Conservation (phyloP, 306 rosid species). For the Crataegus laevigata region DNA sequence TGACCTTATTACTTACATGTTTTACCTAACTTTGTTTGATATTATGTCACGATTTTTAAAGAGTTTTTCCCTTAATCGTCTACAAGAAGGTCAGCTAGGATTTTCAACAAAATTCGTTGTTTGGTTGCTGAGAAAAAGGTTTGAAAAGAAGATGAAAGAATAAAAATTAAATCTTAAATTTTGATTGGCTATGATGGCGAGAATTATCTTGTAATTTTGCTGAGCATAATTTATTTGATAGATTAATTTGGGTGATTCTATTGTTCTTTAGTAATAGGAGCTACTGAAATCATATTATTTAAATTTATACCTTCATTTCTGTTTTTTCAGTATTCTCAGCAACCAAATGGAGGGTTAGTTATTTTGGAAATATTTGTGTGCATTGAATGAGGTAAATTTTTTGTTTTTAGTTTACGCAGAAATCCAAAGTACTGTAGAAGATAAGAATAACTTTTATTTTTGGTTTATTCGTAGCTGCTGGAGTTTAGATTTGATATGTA, state of each 20-base stretch:
- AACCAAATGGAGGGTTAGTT: conserved; percentile 39
- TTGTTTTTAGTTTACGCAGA: background rate
- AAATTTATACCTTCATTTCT: conserved; percentile 8
- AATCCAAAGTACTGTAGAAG: background rate
- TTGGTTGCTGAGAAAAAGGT: conserved; percentile 13
- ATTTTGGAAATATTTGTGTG: conserved; percentile 33
- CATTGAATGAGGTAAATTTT: conserved; percentile 28
- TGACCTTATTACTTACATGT: background rate
- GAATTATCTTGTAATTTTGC: background rate
- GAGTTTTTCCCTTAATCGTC: conserved; percentile 19
- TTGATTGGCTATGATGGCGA: background rate
- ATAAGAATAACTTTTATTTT: background rate
- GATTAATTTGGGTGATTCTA: conserved; percentile 8
- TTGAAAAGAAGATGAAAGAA: background rate
- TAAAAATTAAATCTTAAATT: background rate
- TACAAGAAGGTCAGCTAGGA: background rate
- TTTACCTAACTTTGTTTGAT: background rate
- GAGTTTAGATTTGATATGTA: background rate
- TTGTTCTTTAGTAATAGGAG: conserved; percentile 8
- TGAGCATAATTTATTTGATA: background rate
- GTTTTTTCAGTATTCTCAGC: conserved; percentile 42
- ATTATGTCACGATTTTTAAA: background rate
- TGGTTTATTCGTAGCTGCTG: background rate
- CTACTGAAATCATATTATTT: conserved; percentile 10
- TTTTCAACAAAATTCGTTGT: background rate